Evolutionary conservation across 1,139 yeast genomes (phyloP), one percentile per base, ranked within the genome.

Genomic region (Geotrichum cucujoidarum): DNA sequence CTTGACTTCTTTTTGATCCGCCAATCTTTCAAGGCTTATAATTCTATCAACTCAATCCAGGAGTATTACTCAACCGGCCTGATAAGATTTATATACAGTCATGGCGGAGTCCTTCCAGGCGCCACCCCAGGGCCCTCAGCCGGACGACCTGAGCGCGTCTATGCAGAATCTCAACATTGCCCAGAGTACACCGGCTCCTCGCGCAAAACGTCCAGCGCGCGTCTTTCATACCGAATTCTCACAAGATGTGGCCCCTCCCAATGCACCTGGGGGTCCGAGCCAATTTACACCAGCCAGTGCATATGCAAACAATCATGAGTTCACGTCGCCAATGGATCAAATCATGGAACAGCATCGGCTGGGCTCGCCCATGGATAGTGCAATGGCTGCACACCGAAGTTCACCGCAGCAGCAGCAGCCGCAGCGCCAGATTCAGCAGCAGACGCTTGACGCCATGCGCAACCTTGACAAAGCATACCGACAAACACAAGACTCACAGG

Each of bases 161-260:
- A 50, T 50, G 43, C 40, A 45, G 13, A 37, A 35, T 4, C 39
- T 46, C 5, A 34, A 20, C 29, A 11, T 42, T 21, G 33, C 30
- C 13, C 45, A 39, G 17, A 47, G 30, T 14, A 40, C 21, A 10
- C 30, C 42, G 16, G 22, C 36, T 14, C 35, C 41, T 17, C 30
- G 49, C 43, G 40, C 47, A 33, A 40, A 51, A 45, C 43, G 48
- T 17, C 50, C 51, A 21, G 56, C 56, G 13, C 55, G 56, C 20
- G 60, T 57, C 4, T 56, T 55, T 37, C 57, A 56, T 48, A 44
- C 47, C 13, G 35, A 36, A 25, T 40, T 20, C 17, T 22, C 42
- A 43, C 27, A 24, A 24, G 6, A 6, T n/a, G n/a, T n/a, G 10
- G 24, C 27, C 11, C 20, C 30, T 21, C 21, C 30, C 18, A 20